Evolutionary conservation across 192 early-diverging fungal species (phyloP).

Genomic region (Pilaira anomala): DNA sequence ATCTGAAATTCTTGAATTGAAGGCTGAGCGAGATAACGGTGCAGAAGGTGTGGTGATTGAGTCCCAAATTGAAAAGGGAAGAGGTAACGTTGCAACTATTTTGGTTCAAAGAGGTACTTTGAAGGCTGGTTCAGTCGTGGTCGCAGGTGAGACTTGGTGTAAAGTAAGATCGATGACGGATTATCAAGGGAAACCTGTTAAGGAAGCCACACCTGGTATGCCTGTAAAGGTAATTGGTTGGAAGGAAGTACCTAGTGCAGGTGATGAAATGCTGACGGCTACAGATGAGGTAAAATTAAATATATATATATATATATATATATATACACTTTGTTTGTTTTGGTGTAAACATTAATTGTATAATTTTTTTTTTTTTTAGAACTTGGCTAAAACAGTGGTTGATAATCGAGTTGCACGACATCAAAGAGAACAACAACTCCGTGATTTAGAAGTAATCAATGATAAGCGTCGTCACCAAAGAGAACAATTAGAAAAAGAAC

Average conservation of each 20-base stretch:
- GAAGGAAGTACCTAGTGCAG: constrained; percentile 88
- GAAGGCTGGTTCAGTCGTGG: constrained; percentile 68
- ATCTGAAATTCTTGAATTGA: constrained; percentile 84
- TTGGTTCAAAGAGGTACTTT: constrained; percentile 91
- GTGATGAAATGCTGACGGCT: constrained; percentile 83
- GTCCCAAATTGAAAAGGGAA: constrained; percentile 81
- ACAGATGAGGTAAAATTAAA: constrained; percentile 48
- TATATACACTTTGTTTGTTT: not conserved
- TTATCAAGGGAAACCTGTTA: constrained; percentile 67
- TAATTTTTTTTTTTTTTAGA: constrained; percentile 41
- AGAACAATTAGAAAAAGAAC: constrained; percentile 51
- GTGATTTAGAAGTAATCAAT: constrained; percentile 74
- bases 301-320: too few species aligned
- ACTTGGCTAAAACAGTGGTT: constrained; percentile 74
- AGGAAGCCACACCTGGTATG: constrained; percentile 76
- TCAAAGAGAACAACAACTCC: constrained; percentile 58
- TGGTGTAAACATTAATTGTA: not conserved
- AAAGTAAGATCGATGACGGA: constrained; percentile 83
- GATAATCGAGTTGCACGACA: constrained; percentile 60
- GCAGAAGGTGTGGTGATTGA: constrained; percentile 89
- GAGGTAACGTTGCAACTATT: constrained; percentile 83
- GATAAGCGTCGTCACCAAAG: constrained; percentile 58
- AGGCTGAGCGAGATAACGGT: constrained; percentile 72
- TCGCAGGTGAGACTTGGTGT: constrained; percentile 85
- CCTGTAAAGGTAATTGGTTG: constrained; percentile 90